phyloP scores from a whole-genome alignment of 2,329 filamentous ascomycete species.

The Gremmenia infestans region DNA sequence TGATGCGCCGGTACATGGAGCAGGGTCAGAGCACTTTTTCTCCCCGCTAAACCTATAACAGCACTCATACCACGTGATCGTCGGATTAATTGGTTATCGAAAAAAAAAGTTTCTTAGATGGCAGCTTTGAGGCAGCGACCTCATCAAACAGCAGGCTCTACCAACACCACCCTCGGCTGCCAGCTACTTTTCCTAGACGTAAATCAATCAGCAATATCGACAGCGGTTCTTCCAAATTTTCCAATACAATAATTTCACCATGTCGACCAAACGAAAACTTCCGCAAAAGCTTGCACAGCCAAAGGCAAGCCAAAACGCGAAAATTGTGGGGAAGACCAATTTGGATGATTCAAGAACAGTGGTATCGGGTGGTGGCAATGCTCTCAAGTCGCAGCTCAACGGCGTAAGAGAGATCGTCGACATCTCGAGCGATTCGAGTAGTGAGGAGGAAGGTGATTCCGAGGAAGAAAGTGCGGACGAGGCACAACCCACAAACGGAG shows the following conservation, averaged over 20 bases:
- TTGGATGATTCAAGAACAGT: slow-evolving; percentile 56
- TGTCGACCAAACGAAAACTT: slow-evolving; percentile 59
- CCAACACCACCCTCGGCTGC: neutral
- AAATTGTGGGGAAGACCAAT: slow-evolving; percentile 42
- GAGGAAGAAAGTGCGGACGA: slow-evolving; percentile 42
- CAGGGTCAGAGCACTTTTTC: neutral
- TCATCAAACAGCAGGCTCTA: neutral
- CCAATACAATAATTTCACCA: slow-evolving; percentile 22
- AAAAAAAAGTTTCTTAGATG: neutral
- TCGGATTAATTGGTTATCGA: neutral
- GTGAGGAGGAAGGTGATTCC: slow-evolving; percentile 42
- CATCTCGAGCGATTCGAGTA: slow-evolving; percentile 52
- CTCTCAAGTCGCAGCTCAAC: slow-evolving; percentile 19
- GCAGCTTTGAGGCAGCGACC: neutral
- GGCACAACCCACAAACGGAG: slow-evolving; percentile 23
- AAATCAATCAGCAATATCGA: neutral
- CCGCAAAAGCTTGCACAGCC: slow-evolving; percentile 53
- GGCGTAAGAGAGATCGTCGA: slow-evolving; percentile 39
- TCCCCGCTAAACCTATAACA: neutral
- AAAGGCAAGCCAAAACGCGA: slow-evolving; percentile 48
- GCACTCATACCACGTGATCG: neutral
- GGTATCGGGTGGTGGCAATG: slow-evolving; percentile 37
- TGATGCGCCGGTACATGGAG: neutral
- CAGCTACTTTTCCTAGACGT: neutral
- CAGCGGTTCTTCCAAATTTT: neutral